Conservation (phyloP, 345 rosid genomes). For the Lumnitzera racemosa region DNA sequence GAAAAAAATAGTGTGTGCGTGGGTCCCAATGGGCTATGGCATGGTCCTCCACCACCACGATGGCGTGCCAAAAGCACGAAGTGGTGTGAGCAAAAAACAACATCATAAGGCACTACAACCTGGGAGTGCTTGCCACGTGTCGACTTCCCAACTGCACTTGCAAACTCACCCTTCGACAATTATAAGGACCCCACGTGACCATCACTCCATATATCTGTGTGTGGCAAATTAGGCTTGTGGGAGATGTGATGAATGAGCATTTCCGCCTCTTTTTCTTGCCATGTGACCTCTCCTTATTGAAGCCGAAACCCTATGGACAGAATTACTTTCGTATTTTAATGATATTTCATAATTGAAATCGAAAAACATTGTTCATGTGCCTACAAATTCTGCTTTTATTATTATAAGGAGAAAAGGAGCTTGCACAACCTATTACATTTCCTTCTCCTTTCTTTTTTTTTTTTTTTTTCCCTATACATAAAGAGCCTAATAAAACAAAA, state of each 20-base stretch:
- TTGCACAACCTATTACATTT: too few relatives aligned
- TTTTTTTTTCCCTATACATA: background rate
- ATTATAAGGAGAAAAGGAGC: too few relatives aligned
- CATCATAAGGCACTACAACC: slow-evolving; percentile 24
- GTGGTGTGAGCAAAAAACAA: slow-evolving; percentile 10
- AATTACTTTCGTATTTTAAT: too few relatives aligned
- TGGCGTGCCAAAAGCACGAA: slow-evolving; percentile 2
- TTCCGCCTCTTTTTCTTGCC: too few relatives aligned
- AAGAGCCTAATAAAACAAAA: slow-evolving; percentile 8
- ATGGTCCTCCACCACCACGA: slow-evolving; percentile 5
- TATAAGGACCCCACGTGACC: background rate
- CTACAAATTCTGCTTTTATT: too few relatives aligned
- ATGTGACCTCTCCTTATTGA: too few relatives aligned
- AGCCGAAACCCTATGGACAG: too few relatives aligned
- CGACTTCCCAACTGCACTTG: slow-evolving; percentile 28
- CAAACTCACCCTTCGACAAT: slow-evolving; percentile 14
- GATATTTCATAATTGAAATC: too few relatives aligned
- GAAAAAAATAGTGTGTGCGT: background rate
- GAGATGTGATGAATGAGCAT: too few relatives aligned
- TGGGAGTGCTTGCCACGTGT: slow-evolving; percentile 48
- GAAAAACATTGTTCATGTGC: too few relatives aligned
- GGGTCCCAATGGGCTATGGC: background rate
- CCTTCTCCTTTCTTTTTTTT: background rate
- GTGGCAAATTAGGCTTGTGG: too few relatives aligned
- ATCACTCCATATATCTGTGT: too few relatives aligned